These are phyloP conservation scores for Syncephalis fuscata DNA, from an alignment of 371 early-diverging fungal genomes.

Conservation along the genomic window DNA sequence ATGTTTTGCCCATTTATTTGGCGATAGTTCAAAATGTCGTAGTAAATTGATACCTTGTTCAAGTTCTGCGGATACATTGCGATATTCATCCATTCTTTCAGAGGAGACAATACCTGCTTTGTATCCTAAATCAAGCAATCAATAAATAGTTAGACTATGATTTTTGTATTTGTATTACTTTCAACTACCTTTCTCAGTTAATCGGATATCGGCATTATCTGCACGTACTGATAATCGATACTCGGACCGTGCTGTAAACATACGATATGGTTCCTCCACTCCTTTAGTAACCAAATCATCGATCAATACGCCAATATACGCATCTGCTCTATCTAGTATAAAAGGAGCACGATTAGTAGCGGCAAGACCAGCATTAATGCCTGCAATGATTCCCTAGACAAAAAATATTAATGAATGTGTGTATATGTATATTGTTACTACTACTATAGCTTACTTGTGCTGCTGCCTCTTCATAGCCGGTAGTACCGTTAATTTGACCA, in stretches of 20 bases:
- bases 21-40: slow-evolving; percentile 20
- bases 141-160: too few relatives aligned
- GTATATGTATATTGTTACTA: not conserved
- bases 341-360: slow-evolving; percentile 32
- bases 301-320: slow-evolving; percentile 71
- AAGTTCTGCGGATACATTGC: slow-evolving; percentile 16
- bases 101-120: slow-evolving; percentile 28
- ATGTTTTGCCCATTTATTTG: slow-evolving; percentile 27
- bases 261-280: slow-evolving; percentile 71
- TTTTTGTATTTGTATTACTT: too few relatives aligned
- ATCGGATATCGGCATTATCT: slow-evolving; percentile 66
- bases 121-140: slow-evolving; percentile 14
- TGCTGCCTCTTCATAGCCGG: slow-evolving; percentile 80
- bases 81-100: slow-evolving; percentile 24
- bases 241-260: slow-evolving; percentile 74
- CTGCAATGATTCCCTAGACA: slow-evolving; percentile 48
- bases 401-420: not conserved
- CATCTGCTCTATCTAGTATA: slow-evolving; percentile 58
- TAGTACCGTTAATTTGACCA: slow-evolving; percentile 81
- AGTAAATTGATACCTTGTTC: slow-evolving; percentile 18
- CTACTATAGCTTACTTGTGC: slow-evolving; percentile 25
- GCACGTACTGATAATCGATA: slow-evolving; percentile 58
- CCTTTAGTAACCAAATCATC: slow-evolving; percentile 75
- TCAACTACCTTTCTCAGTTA: slow-evolving; percentile 36
- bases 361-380: slow-evolving; percentile 61